Evolutionary conservation across 2,329 filamentous ascomycete species (phyloP), one percentile per base, ranked within the genome.

Genomic region (Mycosphaerella arachidis): DNA sequence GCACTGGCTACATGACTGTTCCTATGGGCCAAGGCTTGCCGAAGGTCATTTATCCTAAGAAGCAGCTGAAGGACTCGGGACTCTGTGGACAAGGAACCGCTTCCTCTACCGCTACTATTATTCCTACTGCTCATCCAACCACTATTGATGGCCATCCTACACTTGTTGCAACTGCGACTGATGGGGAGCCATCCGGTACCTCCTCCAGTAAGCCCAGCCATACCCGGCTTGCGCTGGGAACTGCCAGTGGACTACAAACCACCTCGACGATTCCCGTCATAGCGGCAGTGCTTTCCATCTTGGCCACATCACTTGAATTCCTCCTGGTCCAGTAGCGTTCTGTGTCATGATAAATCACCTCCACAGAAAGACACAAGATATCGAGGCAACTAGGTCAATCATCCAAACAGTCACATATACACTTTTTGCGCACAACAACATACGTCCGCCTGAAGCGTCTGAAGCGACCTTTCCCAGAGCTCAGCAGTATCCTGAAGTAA

Each of bases 11-110:
- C n/a, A 60, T 76, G 12, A 61, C 55, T 5, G 68, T 75, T 5
- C 63, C 66, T 0, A 75, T 75, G 74, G 63, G 64, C n/a, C 58
- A 61, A 18, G 74, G 74, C 8, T 51, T 71, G 56, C 74, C 74
- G n/a, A 72, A 71, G 40, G 64, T 75, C 29, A 68, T 72, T 40
- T 74, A 72, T 59, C 67, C 73, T 1, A 64, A 56, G 12, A 31
- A 65, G 16, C 59, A 68, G 20, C 58, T 72, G 27, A 53, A 58
- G 10, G 59, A 62, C 45, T 70, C 69, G 29, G 60, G 63, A 2
- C 62, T 71, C n/a, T 72, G 70, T 52, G 68, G 65, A 29, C 46
- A 43, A 16, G 40, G n/a, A 45, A 43, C 52, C 13, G 24, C 52
- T 5, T 55, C 51, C 4, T 16, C 40, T 16, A 55, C 53, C 5